Base-by-base conservation (phyloP, 768 basidiomycete species). In the Tricholoma sp. region DNA sequence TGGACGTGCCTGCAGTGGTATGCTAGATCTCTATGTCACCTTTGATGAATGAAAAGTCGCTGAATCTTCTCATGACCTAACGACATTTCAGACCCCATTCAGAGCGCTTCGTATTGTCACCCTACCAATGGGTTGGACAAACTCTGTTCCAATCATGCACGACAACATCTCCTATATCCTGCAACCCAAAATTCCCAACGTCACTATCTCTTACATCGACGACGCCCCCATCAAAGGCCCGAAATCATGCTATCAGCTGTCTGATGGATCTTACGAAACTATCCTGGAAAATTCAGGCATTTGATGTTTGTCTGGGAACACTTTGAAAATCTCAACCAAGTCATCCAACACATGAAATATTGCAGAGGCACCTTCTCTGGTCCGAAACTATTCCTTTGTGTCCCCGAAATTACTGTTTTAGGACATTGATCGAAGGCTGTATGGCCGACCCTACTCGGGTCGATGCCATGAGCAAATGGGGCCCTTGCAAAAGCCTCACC, bases 271-370 rank as follows among this genome's bases (percentile, higher is more conserved):
- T 17, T 65, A 8, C 12, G 68, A 81, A 50, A 72, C 65, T 0
- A 70, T 78, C 1, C 65, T 69, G 0, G 66, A 68, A 0, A 80
- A 80, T 54, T 60, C 63, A 0, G 68, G 70, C 0, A 76, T 80
- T 13, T 49, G 68, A 0, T 51, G 65, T 80, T 78, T 48, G 62
- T 77, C 0, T 79, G 70, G 67, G 73, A 78, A 54, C 73, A 76
- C 29, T 59, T 75, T 10, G 33, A 61, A 2, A 65, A 68, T 44
- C 29, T 77, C 9, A 72, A 80, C 51, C 36, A 71, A 0, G 54
- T 81, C 1, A 28, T 76, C 0, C 73, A 77, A 15, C 58, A 64
- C 0, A 67, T 79, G 20, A 70, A 73, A 20, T 67, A 75, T 36
- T 41, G 59, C 2, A 71, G 77, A 0, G 69, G 68, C 0, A 79